These are phyloP conservation scores for Microdochium trichocladiopsis DNA, from an alignment of 2,329 filamentous ascomycete species.

Conservation along the genomic window DNA sequence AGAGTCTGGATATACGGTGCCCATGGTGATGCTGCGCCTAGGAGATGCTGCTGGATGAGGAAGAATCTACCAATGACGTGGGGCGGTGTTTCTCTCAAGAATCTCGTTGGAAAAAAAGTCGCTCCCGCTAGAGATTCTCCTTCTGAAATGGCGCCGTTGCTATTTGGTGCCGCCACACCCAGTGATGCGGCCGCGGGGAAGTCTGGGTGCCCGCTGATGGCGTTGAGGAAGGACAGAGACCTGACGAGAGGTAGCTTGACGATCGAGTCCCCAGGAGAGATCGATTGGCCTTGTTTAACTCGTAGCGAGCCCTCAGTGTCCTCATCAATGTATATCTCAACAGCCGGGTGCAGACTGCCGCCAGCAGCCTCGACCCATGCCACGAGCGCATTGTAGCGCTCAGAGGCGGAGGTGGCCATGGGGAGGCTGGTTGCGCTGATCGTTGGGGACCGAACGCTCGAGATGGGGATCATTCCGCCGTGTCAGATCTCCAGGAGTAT, in stretches of 20 bases:
- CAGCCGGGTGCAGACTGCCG: slow-evolving; percentile 38
- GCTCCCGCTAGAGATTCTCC: background rate
- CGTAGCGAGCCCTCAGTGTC: slow-evolving; percentile 48
- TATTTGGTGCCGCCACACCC: slow-evolving; percentile 3
- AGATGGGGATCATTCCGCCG: no score
- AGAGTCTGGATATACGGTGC: slow-evolving; percentile 59
- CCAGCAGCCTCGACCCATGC: slow-evolving; percentile 40
- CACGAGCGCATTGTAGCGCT: slow-evolving; percentile 29
- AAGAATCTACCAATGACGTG: slow-evolving; percentile 62
- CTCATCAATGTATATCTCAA: slow-evolving; percentile 45
- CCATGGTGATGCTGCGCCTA: slow-evolving; percentile 55
- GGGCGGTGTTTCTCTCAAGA: slow-evolving; percentile 42
- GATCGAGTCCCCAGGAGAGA: slow-evolving; percentile 32
- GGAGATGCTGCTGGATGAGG: slow-evolving; percentile 60
- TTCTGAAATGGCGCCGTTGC: background rate
- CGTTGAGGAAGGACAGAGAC: slow-evolving; percentile 53
- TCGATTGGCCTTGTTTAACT: slow-evolving; percentile 25
- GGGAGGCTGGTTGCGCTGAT: background rate
- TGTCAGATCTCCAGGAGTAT: no score
- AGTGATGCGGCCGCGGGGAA: slow-evolving; percentile 5
- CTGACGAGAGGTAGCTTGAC: slow-evolving; percentile 45
- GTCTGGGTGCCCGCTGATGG: slow-evolving; percentile 27
- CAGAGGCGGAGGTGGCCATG: background rate
- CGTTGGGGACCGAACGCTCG: no score
- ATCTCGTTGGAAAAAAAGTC: slow-evolving; percentile 37